Evolutionary conservation across 768 basidiomycete genomes (phyloP).

Genomic region (Phanerochaete carnosa): DNA sequence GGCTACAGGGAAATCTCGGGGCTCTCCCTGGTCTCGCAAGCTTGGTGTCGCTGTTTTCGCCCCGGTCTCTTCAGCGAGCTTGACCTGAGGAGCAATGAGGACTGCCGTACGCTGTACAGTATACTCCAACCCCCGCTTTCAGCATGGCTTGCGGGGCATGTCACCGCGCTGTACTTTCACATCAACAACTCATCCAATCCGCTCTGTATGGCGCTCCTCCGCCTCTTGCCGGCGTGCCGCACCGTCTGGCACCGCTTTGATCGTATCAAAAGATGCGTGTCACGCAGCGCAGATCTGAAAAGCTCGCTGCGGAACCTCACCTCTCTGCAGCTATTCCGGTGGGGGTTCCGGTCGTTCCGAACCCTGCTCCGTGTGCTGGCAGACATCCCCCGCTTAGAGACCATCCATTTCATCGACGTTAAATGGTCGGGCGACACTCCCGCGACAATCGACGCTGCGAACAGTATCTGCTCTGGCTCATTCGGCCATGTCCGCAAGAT

Average conservation of each 20-base stretch:
- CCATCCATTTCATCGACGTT: background rate
- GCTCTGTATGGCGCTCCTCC: background rate
- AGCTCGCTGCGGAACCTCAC: background rate
- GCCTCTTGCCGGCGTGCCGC: background rate
- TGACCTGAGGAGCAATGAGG: background rate
- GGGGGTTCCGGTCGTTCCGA: background rate
- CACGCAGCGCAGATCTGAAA: background rate
- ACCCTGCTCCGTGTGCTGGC: background rate
- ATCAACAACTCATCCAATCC: background rate
- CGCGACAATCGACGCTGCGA: background rate
- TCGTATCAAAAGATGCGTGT: background rate
- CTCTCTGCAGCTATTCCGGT: background rate
- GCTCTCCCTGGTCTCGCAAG: background rate
- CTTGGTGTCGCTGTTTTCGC: background rate
- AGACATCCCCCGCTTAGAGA: background rate
- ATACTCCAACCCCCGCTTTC: background rate
- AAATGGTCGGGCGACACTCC: background rate
- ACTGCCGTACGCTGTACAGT: background rate
- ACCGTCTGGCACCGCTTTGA: background rate
- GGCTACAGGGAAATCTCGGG: background rate
- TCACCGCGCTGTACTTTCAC: background rate
- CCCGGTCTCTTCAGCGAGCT: background rate
- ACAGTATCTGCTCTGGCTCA: background rate
- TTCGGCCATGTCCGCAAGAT: background rate
- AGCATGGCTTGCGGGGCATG: background rate